Percentiles rank a stretch among this genome's conserved stretches.
These are phyloP conservation scores for Macadamia integrifolia DNA, from an alignment of 164 flowering plant species.

Conservation along the genomic window DNA sequence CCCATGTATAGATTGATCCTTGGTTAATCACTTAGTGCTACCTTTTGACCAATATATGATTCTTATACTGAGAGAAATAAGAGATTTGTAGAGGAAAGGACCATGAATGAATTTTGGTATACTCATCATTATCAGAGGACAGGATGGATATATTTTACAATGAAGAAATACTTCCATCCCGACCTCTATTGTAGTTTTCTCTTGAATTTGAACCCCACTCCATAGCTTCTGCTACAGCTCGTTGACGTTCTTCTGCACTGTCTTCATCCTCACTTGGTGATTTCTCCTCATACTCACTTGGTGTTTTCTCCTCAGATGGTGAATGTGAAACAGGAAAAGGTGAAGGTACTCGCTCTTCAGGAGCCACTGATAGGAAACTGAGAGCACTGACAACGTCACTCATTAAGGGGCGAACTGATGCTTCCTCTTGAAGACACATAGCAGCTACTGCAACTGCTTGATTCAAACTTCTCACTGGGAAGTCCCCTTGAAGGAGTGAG, in stretches of 20 bases:
- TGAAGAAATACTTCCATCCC: conserved; percentile 11
- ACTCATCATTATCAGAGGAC: background rate
- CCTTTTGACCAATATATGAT: background rate
- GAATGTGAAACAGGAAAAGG: background rate
- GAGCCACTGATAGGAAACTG: conserved; percentile 28
- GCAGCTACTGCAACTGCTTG: conserved; percentile 63
- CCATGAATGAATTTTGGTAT: background rate
- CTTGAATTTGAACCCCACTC: conserved; percentile 39
- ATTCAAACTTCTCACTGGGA: conserved; percentile 36
- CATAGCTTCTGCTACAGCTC: conserved; percentile 45
- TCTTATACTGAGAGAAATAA: background rate
- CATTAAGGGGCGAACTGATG: conserved; percentile 46
- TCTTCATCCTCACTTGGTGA: conserved; percentile 5
- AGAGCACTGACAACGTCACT: conserved; percentile 52
- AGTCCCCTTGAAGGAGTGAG: conserved; percentile 34
- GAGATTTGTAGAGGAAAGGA: background rate
- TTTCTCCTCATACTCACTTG: background rate
- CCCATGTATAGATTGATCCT: background rate
- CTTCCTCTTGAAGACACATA: conserved; percentile 62
- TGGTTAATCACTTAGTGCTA: background rate
- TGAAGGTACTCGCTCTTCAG: background rate
- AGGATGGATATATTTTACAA: conserved; percentile 5
- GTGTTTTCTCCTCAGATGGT: background rate
- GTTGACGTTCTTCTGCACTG: conserved; percentile 22
- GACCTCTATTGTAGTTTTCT: conserved; percentile 8